Evolutionary conservation across 1,284 basidiomycete species (phyloP), one percentile per base, ranked within the genome.

Genomic region (Neotropicomus parvogracilis): DNA sequence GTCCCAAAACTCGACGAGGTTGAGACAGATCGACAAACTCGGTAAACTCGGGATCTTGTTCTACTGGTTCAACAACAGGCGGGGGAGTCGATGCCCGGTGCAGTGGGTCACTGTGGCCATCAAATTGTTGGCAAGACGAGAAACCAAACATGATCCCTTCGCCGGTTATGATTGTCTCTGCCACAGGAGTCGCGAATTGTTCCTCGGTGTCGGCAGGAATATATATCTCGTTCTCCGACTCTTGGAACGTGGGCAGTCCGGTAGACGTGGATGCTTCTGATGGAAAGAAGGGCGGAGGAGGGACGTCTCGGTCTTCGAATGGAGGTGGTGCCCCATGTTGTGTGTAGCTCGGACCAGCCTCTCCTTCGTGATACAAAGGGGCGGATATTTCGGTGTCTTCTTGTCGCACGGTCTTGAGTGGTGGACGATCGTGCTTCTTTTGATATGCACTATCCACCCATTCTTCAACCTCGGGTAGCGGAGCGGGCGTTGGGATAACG

Each of bases 391-490:
- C 88, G 6, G 54, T 52, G 44, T 90, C 87, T 46, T 87, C 85
- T 28, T 75, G 67, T 40, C 88, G 72, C 29, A 83, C 76, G 0
- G 88, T 91, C 57, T 73, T 78, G 4, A 74, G 63, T 3, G 88
- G 88, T 12, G 88, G 88, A 7, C 77, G 75, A 59, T 91, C 88
- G 58, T 91, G 88, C 61, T 91, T 91, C 74, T 91, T 91, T 59
- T 79, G 79, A 64, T 91, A 91, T 7, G 84, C 86, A 16, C 74
- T 75, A 54, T 86, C 85, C 24, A 89, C 66, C 38, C 78, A 78
- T 43, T 74, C 76, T 31, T 85, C 83, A 4, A 87, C 78, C 62
- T 88, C 81, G 4, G 87, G 85, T 14, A 88, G 75, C 13, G 83
- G 83, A 0, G 88, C 87, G 12, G 82, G 74, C 2, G 83, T 80